Conservation (phyloP, 805 yeast genomes). For the Starmerella riodocensis region DNA sequence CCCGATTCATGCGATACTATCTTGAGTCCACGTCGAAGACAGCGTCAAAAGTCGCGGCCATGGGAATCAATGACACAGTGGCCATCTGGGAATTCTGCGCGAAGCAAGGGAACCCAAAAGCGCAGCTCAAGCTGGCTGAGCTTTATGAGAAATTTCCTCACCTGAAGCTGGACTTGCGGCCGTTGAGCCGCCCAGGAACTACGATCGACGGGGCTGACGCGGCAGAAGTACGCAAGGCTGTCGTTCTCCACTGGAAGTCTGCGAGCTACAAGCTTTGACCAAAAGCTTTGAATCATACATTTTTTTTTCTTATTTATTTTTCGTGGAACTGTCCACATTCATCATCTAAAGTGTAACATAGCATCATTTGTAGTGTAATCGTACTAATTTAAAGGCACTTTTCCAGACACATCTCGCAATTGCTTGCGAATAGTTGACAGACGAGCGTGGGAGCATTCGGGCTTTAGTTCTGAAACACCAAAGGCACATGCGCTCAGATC, state of each 20-base stretch:
- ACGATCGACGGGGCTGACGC: constrained; percentile 19
- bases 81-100: constrained; percentile 24
- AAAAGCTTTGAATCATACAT: too few relatives aligned
- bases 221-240: constrained; percentile 14
- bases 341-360: too few relatives aligned
- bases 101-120: constrained; percentile 20
- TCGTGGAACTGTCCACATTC: too few relatives aligned
- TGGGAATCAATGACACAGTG: constrained; percentile 22
- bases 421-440: too few relatives aligned
- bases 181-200: constrained; percentile 18
- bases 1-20: constrained; percentile 20
- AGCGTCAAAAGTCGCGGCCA: constrained; percentile 18
- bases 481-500: too few relatives aligned
- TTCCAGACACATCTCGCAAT: too few relatives aligned
- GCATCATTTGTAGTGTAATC: too few relatives aligned
- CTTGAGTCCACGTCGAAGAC: constrained; percentile 18
- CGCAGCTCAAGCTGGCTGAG: constrained; percentile 21
- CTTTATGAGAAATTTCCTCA: constrained; percentile 19
- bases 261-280: too few relatives aligned
- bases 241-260: constrained; percentile 20
- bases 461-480: too few relatives aligned
- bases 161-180: constrained; percentile 18
- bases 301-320: too few relatives aligned
- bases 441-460: too few relatives aligned
- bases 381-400: too few relatives aligned